Conservation (phyloP, 768 basidiomycete genomes). For the Xanthoconium stramineum region DNA sequence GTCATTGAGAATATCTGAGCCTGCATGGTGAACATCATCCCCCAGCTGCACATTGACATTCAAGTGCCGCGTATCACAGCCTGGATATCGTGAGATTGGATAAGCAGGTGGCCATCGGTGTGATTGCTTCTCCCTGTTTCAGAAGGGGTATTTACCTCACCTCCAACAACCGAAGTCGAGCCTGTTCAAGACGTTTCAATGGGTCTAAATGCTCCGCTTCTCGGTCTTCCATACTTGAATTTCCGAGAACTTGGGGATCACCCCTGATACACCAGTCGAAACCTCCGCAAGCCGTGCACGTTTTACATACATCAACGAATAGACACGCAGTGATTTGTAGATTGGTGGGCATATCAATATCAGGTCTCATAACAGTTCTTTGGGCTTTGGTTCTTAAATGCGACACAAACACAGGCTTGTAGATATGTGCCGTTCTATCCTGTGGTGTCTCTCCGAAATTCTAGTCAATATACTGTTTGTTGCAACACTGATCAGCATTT, state of each 20-base stretch:
- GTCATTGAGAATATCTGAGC: not conserved
- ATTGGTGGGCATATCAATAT: conserved; percentile 34
- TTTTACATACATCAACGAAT: not conserved
- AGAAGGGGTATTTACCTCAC: too few relatives aligned
- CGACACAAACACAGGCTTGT: too few relatives aligned
- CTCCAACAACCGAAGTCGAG: too few relatives aligned
- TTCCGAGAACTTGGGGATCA: too few relatives aligned
- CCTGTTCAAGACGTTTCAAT: too few relatives aligned
- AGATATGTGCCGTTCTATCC: not conserved
- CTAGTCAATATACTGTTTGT: not conserved
- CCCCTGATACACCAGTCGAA: too few relatives aligned
- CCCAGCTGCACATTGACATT: not conserved
- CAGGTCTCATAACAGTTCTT: conserved; percentile 32
- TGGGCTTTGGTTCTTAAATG: conserved; percentile 39
- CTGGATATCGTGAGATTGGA: not conserved
- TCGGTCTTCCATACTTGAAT: too few relatives aligned
- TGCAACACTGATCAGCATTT: not conserved
- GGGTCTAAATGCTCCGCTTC: too few relatives aligned
- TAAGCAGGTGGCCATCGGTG: not conserved
- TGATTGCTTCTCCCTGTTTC: not conserved
- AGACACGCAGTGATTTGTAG: not conserved
- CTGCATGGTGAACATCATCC: not conserved
- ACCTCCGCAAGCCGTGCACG: too few relatives aligned
- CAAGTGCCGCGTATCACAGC: not conserved
- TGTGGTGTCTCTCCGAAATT: not conserved